A percentile compares a stretch with the other conserved stretches of the same genome.
Conservation (phyloP, 768 basidiomycete genomes). For the Hydnomerulius pinastri region DNA sequence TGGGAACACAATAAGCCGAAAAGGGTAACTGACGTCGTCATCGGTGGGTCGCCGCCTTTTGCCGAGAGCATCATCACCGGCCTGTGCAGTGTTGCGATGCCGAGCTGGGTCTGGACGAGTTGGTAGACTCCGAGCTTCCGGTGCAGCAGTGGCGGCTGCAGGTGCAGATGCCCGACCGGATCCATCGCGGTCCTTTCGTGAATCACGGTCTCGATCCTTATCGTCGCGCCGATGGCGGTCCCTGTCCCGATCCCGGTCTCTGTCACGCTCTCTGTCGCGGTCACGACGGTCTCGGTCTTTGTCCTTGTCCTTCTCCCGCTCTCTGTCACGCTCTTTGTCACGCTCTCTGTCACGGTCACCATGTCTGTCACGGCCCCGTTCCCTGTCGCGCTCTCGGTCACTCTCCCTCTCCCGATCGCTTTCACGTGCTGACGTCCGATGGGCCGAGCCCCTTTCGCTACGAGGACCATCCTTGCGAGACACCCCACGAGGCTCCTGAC, state of each 20-base stretch:
- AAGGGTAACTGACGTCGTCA: conserved; percentile 61
- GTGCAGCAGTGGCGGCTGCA: conserved; percentile 27
- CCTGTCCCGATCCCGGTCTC: conserved; percentile 44
- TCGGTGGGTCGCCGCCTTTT: conserved; percentile 70
- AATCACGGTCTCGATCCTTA: conserved; percentile 65
- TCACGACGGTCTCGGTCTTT: conserved; percentile 39
- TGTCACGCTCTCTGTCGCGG: conserved; percentile 50
- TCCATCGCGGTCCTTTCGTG: conserved; percentile 61
- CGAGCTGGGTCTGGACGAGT: conserved; percentile 60
- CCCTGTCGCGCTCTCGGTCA: conserved; percentile 50
- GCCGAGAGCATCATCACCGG: conserved; percentile 65
- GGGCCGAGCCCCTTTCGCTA: conserved; percentile 47
- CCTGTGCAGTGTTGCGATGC: conserved; percentile 47
- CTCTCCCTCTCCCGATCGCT: conserved; percentile 43
- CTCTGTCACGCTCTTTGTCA: conserved; percentile 39
- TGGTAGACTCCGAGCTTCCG: conserved; percentile 59
- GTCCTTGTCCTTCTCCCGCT: conserved; percentile 43
- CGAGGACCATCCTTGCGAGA: conserved; percentile 46
- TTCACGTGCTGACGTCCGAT: conserved; percentile 39
- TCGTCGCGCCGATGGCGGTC: conserved; percentile 57
- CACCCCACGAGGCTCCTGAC: conserved; percentile 48
- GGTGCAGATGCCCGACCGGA: conserved; percentile 37
- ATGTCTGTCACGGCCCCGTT: conserved; percentile 47
- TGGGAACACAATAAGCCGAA: conserved; percentile 2
- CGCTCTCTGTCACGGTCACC: conserved; percentile 50